A percentile compares a stretch with the other conserved stretches of the same genome.
Evolutionary conservation across 441 rosid genomes (phyloP).

Genomic region (Metrosideros polymorpha): DNA sequence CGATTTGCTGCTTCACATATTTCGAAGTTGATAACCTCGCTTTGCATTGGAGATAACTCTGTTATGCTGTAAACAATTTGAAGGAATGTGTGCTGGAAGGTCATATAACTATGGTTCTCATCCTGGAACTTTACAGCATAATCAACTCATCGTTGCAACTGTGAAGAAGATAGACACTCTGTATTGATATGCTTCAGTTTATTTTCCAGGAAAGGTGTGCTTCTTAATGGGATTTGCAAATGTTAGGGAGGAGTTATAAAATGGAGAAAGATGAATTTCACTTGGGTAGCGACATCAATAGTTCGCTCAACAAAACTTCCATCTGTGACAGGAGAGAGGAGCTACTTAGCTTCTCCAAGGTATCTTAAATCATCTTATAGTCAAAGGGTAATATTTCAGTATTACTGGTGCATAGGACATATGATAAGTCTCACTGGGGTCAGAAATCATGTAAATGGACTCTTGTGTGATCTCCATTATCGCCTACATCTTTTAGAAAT

Average conservation of each 20-base stretch:
- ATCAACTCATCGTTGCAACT: neutral
- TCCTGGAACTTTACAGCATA: neutral
- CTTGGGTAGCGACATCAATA: neutral
- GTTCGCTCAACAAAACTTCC: rapidly evolving
- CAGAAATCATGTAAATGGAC: neutral
- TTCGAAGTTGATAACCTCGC: no score
- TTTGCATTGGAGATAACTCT: neutral
- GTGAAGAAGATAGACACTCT: neutral
- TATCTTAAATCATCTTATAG: neutral
- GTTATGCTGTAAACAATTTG: neutral
- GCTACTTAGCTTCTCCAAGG: neutral
- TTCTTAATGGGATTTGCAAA: neutral
- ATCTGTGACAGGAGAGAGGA: neutral
- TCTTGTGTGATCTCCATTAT: neutral
- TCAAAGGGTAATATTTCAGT: neutral
- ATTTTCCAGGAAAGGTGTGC: neutral
- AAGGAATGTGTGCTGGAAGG: neutral
- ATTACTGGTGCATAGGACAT: neutral
- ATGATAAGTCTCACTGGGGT: neutral
- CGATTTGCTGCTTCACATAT: no score
- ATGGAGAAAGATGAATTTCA: neutral
- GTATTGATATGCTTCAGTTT: neutral
- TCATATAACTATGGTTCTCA: neutral
- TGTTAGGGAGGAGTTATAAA: neutral
- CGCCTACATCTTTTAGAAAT: neutral